Evolutionary conservation across 306 rosid genomes (phyloP), one percentile per base, ranked within the genome.

Genomic region (Castanea mollissima): DNA sequence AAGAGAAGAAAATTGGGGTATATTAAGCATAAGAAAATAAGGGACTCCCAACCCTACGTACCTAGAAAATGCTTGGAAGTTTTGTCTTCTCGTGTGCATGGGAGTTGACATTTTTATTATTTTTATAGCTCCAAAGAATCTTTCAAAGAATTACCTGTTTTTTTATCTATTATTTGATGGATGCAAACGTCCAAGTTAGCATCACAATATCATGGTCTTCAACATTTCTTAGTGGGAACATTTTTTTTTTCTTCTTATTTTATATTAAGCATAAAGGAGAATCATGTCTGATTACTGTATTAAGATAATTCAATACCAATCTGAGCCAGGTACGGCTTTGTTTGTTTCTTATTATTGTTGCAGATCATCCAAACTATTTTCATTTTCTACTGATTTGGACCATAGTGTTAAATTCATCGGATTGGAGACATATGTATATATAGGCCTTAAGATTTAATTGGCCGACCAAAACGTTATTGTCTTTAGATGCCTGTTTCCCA

Each of bases 221-320:
- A 55, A 74, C 20, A 29, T 63, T 63, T 27, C n/a, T 2, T 63
- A 29, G 34, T 60, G 38, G 38, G 38, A 62, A 58, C 11, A 20
- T 58, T 13, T 14, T 29, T 14, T 29, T 65, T 73, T 52, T 41
- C 44, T 60, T 73, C 75, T 41, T 41, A 41, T 77, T 49, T 49
- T 49, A 49, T 11, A 49, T 49, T 49, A 78, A 78, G 59, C 76
- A 75, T 69, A 88, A 85, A 88, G 87, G 78, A 85, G 86, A 88
- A 88, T 88, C 86, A 69, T 88, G 91, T 85, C 89, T 71, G 79
- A 71, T 79, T 79, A 85, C 56, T 74, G 21, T 69, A 65, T 69
- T 51, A 46, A 55, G 13, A 31, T 9, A 56, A 38, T 54, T 55
- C 2, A 55, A 69, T 35, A 19, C 34, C 82, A 21, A 35, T 23